A percentile compares a stretch with the other conserved stretches of the same genome.
These are phyloP conservation scores for Stevia rebaudiana DNA, from an alignment of 140 eudicot species.

Conservation along the genomic window DNA sequence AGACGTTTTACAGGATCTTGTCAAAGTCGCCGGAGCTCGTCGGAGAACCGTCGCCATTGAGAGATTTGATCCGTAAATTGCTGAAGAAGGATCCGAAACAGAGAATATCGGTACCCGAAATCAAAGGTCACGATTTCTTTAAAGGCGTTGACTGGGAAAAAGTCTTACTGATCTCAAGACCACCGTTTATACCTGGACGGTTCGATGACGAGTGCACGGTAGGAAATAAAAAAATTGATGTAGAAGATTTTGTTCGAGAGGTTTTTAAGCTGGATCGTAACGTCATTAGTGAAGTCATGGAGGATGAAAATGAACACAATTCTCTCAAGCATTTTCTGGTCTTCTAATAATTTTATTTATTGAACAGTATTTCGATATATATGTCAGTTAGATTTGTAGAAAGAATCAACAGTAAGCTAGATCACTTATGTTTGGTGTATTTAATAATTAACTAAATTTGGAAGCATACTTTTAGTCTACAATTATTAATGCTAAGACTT, in stretches of 20 bases:
- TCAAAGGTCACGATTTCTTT: slow-evolving; percentile 3
- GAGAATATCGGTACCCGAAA: not conserved
- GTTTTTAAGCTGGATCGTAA: not conserved
- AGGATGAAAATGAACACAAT: not conserved
- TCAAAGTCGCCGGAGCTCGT: slow-evolving; percentile 20
- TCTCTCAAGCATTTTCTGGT: not conserved
- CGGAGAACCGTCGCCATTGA: slow-evolving; percentile 40
- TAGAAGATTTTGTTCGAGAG: slow-evolving; percentile 5
- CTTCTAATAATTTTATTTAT: not conserved
- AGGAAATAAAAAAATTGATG: not conserved
- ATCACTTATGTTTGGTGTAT: too few relatives aligned
- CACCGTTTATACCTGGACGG: slow-evolving; percentile 16
- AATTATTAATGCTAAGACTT: too few relatives aligned
- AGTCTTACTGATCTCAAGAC: not conserved
- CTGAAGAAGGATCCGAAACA: slow-evolving; percentile 56
- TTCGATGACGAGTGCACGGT: slow-evolving; percentile 14
- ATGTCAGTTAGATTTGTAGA: not conserved
- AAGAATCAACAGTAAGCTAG: too few relatives aligned
- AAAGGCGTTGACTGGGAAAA: slow-evolving; percentile 2
- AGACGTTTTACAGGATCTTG: slow-evolving; percentile 53
- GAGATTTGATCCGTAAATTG: slow-evolving; percentile 46
- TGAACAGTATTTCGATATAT: not conserved
- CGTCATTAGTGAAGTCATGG: not conserved
- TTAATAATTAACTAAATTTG: too few relatives aligned
- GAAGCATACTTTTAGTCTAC: too few relatives aligned